Percentiles rank a stretch among this genome's conserved stretches.
phyloP scores from a whole-genome alignment of 2,329 filamentous ascomycete species.

The Aspergillus sp. region DNA sequence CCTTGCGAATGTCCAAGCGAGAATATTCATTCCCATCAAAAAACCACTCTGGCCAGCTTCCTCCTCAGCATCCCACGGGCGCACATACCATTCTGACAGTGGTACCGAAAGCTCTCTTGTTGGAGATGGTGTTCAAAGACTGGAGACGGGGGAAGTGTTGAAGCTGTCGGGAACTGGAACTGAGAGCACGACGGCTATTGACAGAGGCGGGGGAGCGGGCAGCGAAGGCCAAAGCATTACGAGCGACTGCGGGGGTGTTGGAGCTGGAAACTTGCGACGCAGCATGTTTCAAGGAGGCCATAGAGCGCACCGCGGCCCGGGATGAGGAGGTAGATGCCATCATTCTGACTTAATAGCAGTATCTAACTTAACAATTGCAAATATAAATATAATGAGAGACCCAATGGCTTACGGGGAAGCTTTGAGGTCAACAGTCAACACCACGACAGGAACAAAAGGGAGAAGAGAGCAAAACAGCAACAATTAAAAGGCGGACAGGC shows the following conservation, averaged over 20 bases:
- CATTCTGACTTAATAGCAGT: slow-evolving; percentile 11
- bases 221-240: slow-evolving; percentile 21
- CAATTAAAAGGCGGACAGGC: no score
- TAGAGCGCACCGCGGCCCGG: slow-evolving; percentile 35
- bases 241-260: slow-evolving; percentile 29
- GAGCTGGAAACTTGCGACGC: slow-evolving; percentile 19
- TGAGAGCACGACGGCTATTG: slow-evolving; percentile 20
- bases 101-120: slow-evolving; percentile 32
- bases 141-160: slow-evolving; percentile 34
- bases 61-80: background rate
- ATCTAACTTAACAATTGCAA: no score
- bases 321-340: slow-evolving; percentile 25
- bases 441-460: background rate
- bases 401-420: no score
- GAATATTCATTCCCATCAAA: background rate
- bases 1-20: background rate
- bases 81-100: slow-evolving; percentile 33
- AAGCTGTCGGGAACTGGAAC: slow-evolving; percentile 24
- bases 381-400: no score
- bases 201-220: slow-evolving; percentile 27
- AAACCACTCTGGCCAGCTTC: background rate
- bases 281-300: slow-evolving; percentile 28
- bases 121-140: slow-evolving; percentile 23
- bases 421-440: no score
- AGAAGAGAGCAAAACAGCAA: background rate